These are phyloP conservation scores for Stephania cephalantha DNA, from an alignment of 164 flowering plant genomes.

Conservation along the genomic window DNA sequence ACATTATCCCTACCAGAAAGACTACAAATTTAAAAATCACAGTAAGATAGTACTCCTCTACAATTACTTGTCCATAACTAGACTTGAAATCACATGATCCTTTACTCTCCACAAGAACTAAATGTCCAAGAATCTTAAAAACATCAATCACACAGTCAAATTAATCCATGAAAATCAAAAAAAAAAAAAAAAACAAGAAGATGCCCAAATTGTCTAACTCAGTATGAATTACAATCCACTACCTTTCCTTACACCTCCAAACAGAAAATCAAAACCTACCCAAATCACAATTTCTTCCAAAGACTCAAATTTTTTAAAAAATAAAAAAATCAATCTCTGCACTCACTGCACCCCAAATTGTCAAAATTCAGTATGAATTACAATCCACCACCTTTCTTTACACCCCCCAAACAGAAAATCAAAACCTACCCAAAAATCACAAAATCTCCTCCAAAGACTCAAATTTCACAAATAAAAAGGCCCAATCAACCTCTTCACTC, in stretches of 20 bases:
- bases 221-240: too few relatives aligned
- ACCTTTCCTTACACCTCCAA: too few relatives aligned
- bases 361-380: background rate
- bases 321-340: too few relatives aligned
- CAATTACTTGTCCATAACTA: background rate
- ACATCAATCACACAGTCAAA: background rate
- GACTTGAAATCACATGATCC: background rate
- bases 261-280: too few relatives aligned
- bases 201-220: too few relatives aligned
- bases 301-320: too few relatives aligned
- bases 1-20: constrained; percentile 4
- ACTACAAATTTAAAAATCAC: background rate
- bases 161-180: background rate
- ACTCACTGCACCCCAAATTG: background rate
- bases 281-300: too few relatives aligned
- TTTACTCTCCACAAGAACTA: background rate
- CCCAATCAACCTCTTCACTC: background rate
- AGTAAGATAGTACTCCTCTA: background rate
- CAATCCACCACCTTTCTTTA: background rate
- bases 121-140: too few relatives aligned
- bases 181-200: background rate
- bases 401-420: background rate
- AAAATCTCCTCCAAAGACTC: background rate
- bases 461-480: background rate
- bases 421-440: background rate